Conservation (phyloP, 2,329 filamentous ascomycete species). For the Colletotrichum endophyticum region DNA sequence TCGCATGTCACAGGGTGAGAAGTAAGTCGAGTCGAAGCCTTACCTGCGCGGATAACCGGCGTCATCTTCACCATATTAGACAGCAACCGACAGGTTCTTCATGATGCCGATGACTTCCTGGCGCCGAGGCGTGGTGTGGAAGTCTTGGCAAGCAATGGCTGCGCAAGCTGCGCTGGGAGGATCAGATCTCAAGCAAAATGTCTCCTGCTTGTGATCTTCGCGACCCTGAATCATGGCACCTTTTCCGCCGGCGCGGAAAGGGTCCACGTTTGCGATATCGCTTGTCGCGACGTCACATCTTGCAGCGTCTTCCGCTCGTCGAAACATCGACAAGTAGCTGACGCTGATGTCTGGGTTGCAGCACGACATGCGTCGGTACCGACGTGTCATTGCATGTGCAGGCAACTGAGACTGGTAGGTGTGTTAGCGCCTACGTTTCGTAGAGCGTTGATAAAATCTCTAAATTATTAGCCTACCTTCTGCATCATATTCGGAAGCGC, state of each 20-base stretch:
- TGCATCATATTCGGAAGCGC: not conserved
- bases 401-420: not conserved
- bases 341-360: not conserved
- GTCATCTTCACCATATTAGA: conserved; percentile 5
- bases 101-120: not conserved
- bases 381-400: not conserved
- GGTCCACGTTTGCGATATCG: not conserved
- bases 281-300: not conserved
- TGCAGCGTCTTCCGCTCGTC: not conserved
- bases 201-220: not conserved
- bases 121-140: not conserved
- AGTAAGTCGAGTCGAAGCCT: not conserved
- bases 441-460: not conserved
- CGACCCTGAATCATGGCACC: not conserved
- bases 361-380: not conserved
- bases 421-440: conserved; percentile 11
- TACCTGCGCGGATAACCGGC: conserved; percentile 9
- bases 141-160: not conserved
- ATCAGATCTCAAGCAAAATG: not conserved
- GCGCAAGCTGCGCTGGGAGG: not conserved
- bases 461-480: conserved; percentile 5
- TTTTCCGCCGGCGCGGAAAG: not conserved
- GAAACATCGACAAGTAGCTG: not conserved
- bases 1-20: not conserved
- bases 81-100: not conserved